These are phyloP conservation scores for Fusarium foetens DNA, from an alignment of 2,329 filamentous ascomycete genomes.

Conservation along the genomic window DNA sequence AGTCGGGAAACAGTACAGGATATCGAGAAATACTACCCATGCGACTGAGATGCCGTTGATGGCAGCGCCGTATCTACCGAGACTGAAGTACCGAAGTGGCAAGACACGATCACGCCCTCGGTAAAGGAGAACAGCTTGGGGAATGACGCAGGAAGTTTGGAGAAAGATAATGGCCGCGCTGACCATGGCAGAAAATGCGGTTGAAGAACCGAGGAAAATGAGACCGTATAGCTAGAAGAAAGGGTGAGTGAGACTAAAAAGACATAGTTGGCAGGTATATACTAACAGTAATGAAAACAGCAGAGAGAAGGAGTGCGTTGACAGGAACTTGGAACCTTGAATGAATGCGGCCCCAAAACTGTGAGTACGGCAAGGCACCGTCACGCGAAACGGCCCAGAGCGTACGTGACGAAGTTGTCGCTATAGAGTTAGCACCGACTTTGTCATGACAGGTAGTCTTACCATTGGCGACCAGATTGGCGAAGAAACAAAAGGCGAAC, in stretches of 20 bases:
- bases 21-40: slow-evolving; percentile 36
- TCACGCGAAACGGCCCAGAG: slow-evolving; percentile 43
- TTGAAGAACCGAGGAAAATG: slow-evolving; percentile 46
- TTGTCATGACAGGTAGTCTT: accelerated
- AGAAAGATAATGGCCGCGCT: slow-evolving; percentile 44
- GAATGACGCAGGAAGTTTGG: slow-evolving; percentile 41
- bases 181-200: slow-evolving; percentile 44
- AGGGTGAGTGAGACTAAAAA: neutral
- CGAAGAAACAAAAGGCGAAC: slow-evolving; percentile 40
- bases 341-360: slow-evolving; percentile 39
- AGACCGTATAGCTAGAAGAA: slow-evolving; percentile 39
- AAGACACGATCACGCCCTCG: slow-evolving; percentile 42
- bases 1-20: slow-evolving; percentile 37
- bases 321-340: slow-evolving; percentile 40
- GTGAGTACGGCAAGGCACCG: slow-evolving; percentile 40
- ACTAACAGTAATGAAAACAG: slow-evolving; percentile 21
- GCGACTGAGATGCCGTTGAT: slow-evolving; percentile 38
- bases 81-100: slow-evolving; percentile 38
- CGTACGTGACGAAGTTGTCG: slow-evolving; percentile 35
- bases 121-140: slow-evolving; percentile 42
- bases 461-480: slow-evolving; percentile 34
- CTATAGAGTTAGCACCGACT: neutral
- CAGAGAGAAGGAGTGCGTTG: slow-evolving; percentile 40
- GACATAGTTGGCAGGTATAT: too few species aligned
- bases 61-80: slow-evolving; percentile 38